phyloP scores from a whole-genome alignment of 2,329 filamentous ascomycete genomes.

The Diplodia seriata region DNA sequence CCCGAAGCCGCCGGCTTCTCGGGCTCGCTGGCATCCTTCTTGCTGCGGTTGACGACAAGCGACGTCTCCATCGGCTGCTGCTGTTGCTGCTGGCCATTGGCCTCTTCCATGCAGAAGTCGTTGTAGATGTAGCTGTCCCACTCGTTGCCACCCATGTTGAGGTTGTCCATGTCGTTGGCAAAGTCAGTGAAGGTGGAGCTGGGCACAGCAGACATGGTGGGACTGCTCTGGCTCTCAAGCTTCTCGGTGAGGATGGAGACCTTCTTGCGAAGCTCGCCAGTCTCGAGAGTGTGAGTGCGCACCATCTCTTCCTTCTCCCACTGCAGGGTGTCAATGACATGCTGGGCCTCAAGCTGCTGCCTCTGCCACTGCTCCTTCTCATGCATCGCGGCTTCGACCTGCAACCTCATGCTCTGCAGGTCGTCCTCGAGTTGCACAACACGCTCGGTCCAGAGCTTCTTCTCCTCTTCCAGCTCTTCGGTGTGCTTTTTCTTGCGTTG shows the following conservation, averaged over 20 bases:
- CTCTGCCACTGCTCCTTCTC: slow-evolving; percentile 71
- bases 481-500: slow-evolving; percentile 99
- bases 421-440: slow-evolving; percentile 82
- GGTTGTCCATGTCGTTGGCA: slow-evolving; percentile 82
- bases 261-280: slow-evolving; percentile 90
- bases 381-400: slow-evolving; percentile 58
- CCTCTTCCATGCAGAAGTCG: slow-evolving; percentile 69
- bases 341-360: slow-evolving; percentile 76
- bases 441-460: slow-evolving; percentile 83
- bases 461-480: slow-evolving; percentile 94
- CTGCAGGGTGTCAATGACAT: slow-evolving; percentile 77
- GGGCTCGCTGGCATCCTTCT: slow-evolving; percentile 48
- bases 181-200: slow-evolving; percentile 72
- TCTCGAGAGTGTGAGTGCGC: slow-evolving; percentile 85
- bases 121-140: slow-evolving; percentile 87
- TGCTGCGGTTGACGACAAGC: slow-evolving; percentile 52
- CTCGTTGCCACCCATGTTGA: slow-evolving; percentile 75
- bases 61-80: slow-evolving; percentile 46
- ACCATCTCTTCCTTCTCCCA: slow-evolving; percentile 94
- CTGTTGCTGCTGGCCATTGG: slow-evolving; percentile 44
- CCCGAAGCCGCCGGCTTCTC: slow-evolving; percentile 75
- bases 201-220: slow-evolving; percentile 56
- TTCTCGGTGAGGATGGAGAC: slow-evolving; percentile 79
- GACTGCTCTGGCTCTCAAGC: slow-evolving; percentile 66
- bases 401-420: slow-evolving; percentile 70